Conservation (phyloP, 495 filamentous ascomycete genomes). For the Xylaria nigripes region DNA sequence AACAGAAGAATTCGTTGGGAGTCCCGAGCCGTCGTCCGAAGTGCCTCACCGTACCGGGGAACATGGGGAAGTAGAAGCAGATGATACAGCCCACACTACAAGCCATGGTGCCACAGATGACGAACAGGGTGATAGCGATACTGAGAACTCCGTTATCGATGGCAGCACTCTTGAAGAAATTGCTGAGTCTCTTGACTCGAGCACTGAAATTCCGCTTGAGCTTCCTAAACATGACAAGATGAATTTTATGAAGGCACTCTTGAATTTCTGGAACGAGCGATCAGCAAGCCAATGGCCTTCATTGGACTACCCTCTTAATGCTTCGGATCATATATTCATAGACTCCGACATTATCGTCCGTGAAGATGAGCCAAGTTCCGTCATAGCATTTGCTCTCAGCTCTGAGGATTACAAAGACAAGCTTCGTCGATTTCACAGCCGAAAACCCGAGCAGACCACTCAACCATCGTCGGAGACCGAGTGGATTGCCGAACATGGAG, state of each 20-base stretch:
- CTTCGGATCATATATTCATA: constrained; percentile 87
- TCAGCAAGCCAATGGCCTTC: constrained; percentile 94
- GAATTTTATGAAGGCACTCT: constrained; percentile 87
- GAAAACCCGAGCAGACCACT: constrained; percentile 16
- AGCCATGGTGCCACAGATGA: constrained; percentile 46
- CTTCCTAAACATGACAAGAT: constrained; percentile 85
- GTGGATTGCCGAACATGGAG: constrained; percentile 21
- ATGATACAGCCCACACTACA: constrained; percentile 42
- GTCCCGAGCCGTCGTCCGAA: neutral
- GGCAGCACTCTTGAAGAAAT: constrained; percentile 47
- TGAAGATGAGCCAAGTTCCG: constrained; percentile 93
- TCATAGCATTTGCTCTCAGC: constrained; percentile 86
- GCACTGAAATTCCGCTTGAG: constrained; percentile 58
- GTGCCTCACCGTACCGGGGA: constrained; percentile 26
- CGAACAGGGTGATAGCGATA: constrained; percentile 65
- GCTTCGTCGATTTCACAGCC: constrained; percentile 45
- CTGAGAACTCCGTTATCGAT: constrained; percentile 54
- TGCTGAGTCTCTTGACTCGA: constrained; percentile 57
- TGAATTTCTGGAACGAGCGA: constrained; percentile 96
- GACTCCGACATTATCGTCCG: constrained; percentile 97
- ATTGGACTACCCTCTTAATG: constrained; percentile 83
- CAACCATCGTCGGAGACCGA: constrained; percentile 15
- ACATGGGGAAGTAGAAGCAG: constrained; percentile 41
- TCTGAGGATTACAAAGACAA: constrained; percentile 79
- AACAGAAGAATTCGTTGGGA: neutral